Percentiles rank a stretch among this genome's conserved stretches.
Evolutionary conservation across 2,329 filamentous ascomycete species (phyloP).

Genomic region (Fusarium foetens): DNA sequence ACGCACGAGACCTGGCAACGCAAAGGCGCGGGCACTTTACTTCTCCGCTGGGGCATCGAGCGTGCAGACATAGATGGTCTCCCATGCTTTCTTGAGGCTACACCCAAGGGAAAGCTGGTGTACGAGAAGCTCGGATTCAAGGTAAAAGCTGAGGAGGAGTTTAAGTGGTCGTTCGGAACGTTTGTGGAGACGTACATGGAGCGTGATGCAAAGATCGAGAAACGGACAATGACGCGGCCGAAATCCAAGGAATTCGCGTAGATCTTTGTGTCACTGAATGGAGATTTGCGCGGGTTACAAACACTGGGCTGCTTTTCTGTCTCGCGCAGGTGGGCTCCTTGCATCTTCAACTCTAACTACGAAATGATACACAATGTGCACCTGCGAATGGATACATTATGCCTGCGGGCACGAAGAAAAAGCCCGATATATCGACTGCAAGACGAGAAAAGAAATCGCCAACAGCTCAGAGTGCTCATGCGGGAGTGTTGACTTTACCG

Average conservation of each 20-base stretch:
- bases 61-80: slow-evolving; percentile 56
- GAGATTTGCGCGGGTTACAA: not conserved
- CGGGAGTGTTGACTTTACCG: slow-evolving; percentile 31
- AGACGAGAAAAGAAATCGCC: slow-evolving; percentile 21
- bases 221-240: slow-evolving; percentile 17
- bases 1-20: slow-evolving; percentile 57
- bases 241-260: slow-evolving; percentile 15
- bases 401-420: slow-evolving; percentile 37
- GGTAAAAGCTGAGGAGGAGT: slow-evolving; percentile 49
- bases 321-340: not conserved
- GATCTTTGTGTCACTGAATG: slow-evolving; percentile 26
- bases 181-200: slow-evolving; percentile 52
- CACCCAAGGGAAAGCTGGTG: slow-evolving; percentile 56
- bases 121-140: slow-evolving; percentile 62
- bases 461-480: slow-evolving; percentile 30
- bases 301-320: not conserved
- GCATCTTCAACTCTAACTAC: not conserved
- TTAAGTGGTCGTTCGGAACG: slow-evolving; percentile 48
- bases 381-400: slow-evolving; percentile 26
- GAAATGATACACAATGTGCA: slow-evolving; percentile 37
- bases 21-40: slow-evolving; percentile 54
- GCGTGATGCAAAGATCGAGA: slow-evolving; percentile 35
- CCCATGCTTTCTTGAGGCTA: slow-evolving; percentile 62
- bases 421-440: slow-evolving; percentile 32
- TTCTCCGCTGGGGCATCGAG: slow-evolving; percentile 60